Base-by-base conservation (phyloP, 495 filamentous ascomycete genomes). In the Platismatia glauca region DNA sequence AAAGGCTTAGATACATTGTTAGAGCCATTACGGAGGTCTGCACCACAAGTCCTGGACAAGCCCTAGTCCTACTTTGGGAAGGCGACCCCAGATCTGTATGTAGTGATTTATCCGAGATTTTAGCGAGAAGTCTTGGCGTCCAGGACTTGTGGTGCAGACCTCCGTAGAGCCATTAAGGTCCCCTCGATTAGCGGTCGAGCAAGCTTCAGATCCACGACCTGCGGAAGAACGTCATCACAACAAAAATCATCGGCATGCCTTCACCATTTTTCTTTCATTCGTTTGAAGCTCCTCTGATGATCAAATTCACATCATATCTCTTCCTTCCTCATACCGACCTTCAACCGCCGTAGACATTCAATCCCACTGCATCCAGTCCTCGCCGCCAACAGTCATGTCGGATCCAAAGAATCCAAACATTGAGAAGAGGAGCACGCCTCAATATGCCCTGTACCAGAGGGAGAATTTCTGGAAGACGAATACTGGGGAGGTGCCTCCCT, bases 391-490 rank as follows among this genome's bases (percentile, higher is more conserved):
- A 34, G 55, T 29, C n/a, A 83, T 82, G 79, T 77, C 74, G 56
- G 82, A 87, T 67, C 78, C 81, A 20, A 79, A 77, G 8, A 83
- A 81, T 64, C 78, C 80, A 12, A 84, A 84, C 69, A 80, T 83
- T 63, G 63, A 76, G 43, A 73, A 77, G 33, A 72, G 84, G 37
- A 79, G 71, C 56, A 86, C 83, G 2, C 82, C 84, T 27, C 81
- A 85, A 75, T 86, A 79, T 76, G 79, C 68, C 7, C 73, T 83
- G 7, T 87, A 87, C 63, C 84, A 87, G 59, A 75, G 83, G 4
- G 82, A 86, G 66, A 78, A 82, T 55, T 85, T 86, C 65, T 80
- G 78, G 81, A 81, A 77, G 27, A 68, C 74, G 34, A 86, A 86
- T 57, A 76, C 81, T 18, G 81, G 78, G 56, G 73, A 82, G 62